These are phyloP conservation scores for Populus deltoides DNA, from an alignment of 345 rosid species.

Conservation along the genomic window DNA sequence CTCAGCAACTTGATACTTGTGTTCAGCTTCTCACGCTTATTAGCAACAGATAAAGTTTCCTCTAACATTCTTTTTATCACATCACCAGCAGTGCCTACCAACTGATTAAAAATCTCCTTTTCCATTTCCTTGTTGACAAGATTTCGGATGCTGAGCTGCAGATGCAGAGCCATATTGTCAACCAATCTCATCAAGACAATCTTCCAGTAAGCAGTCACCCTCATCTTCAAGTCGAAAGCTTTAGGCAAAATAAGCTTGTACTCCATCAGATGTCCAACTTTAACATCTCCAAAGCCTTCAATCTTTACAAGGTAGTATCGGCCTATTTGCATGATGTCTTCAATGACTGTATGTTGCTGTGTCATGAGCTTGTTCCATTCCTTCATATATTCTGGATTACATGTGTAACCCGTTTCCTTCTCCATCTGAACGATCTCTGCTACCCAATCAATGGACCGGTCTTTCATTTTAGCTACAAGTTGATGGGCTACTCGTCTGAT, in stretches of 20 bases:
- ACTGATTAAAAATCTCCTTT: constrained; percentile 14
- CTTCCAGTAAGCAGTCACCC: constrained; percentile 33
- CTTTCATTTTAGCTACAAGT: too few species aligned
- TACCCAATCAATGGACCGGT: too few species aligned
- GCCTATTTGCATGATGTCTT: not conserved
- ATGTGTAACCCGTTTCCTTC: too few species aligned
- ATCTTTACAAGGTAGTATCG: not conserved
- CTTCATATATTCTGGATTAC: too few species aligned
- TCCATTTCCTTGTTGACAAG: constrained; percentile 31
- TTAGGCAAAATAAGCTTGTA: not conserved
- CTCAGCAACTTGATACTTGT: constrained; percentile 21
- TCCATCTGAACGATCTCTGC: too few species aligned
- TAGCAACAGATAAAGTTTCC: constrained; percentile 23
- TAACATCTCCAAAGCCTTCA: constrained; percentile 17
- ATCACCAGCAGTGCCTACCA: constrained; percentile 20
- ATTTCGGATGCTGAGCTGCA: constrained; percentile 10
- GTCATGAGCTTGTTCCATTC: too few species aligned
- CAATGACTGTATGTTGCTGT: not conserved
- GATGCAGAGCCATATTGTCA: constrained; percentile 25
- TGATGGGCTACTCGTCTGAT: too few species aligned
- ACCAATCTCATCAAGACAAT: constrained; percentile 29
- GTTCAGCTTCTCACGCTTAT: constrained; percentile 22
- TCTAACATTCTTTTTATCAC: constrained; percentile 25
- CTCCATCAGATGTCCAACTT: not conserved
- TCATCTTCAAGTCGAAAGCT: constrained; percentile 36